Conservation (phyloP, 192 early-diverging fungal genomes). For the Phycomyces blakesleeanus region DNA sequence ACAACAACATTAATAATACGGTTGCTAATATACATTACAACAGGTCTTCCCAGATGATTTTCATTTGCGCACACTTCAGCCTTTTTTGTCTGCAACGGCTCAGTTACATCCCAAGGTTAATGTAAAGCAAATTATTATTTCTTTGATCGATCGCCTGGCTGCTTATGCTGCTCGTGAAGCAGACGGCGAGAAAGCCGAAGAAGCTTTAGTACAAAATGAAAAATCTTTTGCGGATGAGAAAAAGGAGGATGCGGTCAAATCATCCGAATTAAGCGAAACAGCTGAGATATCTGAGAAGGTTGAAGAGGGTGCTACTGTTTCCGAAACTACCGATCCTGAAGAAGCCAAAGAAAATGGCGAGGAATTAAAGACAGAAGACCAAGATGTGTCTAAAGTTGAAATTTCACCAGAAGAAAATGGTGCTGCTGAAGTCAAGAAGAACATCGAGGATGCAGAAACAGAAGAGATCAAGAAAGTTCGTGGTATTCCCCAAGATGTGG, state of each 20-base stretch:
- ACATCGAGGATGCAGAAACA: constrained; percentile 10
- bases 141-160: constrained; percentile 89
- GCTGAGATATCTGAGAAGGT: too few species aligned
- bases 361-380: constrained; percentile 1
- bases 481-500: constrained; percentile 79
- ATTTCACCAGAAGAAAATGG: constrained; percentile 22
- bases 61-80: constrained; percentile 85
- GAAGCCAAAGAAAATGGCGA: not conserved
- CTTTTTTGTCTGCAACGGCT: constrained; percentile 84
- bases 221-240: not conserved
- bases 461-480: constrained; percentile 43
- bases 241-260: not conserved
- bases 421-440: constrained; percentile 20
- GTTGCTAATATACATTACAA: not conserved
- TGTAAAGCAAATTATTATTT: constrained; percentile 94
- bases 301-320: too few species aligned
- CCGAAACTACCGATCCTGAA: not conserved
- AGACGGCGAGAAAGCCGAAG: constrained; percentile 36
- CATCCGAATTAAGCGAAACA: not conserved
- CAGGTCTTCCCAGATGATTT: constrained; percentile 95
- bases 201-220: constrained; percentile 17
- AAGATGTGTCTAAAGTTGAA: constrained; percentile 20
- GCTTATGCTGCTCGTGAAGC: constrained; percentile 82
- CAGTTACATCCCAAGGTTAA: constrained; percentile 89
- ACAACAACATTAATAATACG: too few species aligned